Conservation (phyloP, 2,329 filamentous ascomycete species). For the Fusarium citri region DNA sequence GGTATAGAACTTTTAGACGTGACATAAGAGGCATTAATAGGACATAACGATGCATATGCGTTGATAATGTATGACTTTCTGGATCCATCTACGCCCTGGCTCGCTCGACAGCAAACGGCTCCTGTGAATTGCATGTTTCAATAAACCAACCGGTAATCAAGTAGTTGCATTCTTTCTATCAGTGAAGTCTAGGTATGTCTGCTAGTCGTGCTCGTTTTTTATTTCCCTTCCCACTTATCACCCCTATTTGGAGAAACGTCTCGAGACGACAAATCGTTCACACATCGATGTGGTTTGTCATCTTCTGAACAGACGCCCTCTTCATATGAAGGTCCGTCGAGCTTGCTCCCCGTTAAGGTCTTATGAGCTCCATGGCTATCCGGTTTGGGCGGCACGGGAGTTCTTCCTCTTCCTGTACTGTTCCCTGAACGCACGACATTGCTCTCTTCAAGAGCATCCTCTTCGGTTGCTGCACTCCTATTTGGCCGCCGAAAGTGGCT, state of each 20-base stretch:
- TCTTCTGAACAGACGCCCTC: conserved; percentile 50
- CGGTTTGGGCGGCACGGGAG: conserved; percentile 28
- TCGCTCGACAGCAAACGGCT: background rate
- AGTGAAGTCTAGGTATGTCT: conserved; percentile 11
- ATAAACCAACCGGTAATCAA: background rate
- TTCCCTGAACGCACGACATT: conserved; percentile 33
- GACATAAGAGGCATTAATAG: conserved; percentile 14
- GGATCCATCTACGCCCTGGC: background rate
- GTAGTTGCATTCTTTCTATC: background rate
- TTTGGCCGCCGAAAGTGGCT: conserved; percentile 36
- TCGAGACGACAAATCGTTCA: conserved; percentile 40
- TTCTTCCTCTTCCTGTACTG: conserved; percentile 34
- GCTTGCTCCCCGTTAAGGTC: conserved; percentile 40
- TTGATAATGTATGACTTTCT: background rate
- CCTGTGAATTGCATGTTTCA: background rate
- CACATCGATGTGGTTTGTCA: conserved; percentile 48
- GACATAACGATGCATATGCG: conserved; percentile 6
- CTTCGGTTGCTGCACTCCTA: background rate
- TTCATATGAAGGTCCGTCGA: conserved; percentile 12
- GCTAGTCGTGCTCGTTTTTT: background rate
- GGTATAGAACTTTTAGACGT: conserved; percentile 47
- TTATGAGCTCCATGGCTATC: conserved; percentile 42
- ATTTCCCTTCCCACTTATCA: background rate
- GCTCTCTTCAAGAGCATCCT: background rate
- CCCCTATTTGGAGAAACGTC: conserved; percentile 14